Evolutionary conservation across 2,329 filamentous ascomycete genomes (phyloP), one percentile per base, ranked within the genome.

Genomic region (Alternaria consortialis): DNA sequence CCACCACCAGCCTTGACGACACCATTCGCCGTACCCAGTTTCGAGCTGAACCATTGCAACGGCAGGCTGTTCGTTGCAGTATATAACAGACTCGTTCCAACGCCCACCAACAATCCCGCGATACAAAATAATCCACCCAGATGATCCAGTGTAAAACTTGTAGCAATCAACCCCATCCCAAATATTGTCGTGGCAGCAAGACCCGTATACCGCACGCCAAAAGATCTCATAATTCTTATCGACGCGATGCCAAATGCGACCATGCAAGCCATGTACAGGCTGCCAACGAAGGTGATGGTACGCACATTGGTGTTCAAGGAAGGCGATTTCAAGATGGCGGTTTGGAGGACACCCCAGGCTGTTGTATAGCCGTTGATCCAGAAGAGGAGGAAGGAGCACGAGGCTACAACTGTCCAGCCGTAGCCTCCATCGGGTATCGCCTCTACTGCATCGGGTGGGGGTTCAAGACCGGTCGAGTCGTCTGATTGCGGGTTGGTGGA

Each of bases 261-360:
- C 27, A 86, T 83, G 58, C 83, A 80, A 1, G 84, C 82, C 1
- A 83, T 77, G 9, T 81, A 79, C 9, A 89, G 68, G 0, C 84
- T 86, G 4, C 87, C 87, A 4, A 89, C 84, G 63, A 88, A 90
- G 0, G 86, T 84, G 15, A 90, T 76, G 1, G 84, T 87, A 6
- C 44, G 44, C 6, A 47, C 11, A 32, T 47, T 47, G 3, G 44
- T 47, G 29, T 47, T 47, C 4, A 47, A 11, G 2, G 29, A 12
- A 2, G 0, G 84, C 82, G 0, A 85, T 79, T 83, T 75, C 7
- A 87, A 83, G 0, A 90, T 81, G 0, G 82, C 86, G 2, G 81
- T 80, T 72, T 90, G 87, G 40, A 89, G 78, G 2, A 90, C 81
- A 17, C 87, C 88, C 86, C 87, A 90, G 62, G 81, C 82, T 67